A percentile compares a stretch with the other conserved stretches of the same genome.
Conservation (phyloP, 352 stramenopile genomes). For the Globisporangium spinosum region DNA sequence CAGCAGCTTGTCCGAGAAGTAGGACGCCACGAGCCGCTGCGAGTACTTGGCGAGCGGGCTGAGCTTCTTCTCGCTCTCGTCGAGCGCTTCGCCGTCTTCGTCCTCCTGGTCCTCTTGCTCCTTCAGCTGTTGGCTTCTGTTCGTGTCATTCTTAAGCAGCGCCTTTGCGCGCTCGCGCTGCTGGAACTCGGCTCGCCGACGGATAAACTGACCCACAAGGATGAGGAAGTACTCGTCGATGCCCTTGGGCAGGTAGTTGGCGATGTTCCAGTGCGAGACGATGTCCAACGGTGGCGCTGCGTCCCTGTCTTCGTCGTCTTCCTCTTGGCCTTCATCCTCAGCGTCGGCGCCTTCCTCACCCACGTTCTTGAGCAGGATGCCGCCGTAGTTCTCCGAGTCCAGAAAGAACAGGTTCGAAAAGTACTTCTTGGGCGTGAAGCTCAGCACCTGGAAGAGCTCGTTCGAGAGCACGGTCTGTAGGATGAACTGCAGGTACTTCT, state of each 20-base stretch:
- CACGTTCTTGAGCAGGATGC: slow-evolving; percentile 68
- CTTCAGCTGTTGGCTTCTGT: background rate
- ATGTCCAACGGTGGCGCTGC: slow-evolving; percentile 47
- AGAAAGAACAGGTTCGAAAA: slow-evolving; percentile 93
- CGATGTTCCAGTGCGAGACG: slow-evolving; percentile 88
- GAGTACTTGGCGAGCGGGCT: slow-evolving; percentile 68
- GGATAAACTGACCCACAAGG: slow-evolving; percentile 88
- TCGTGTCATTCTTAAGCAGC: slow-evolving; percentile 9
- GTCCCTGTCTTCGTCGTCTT: slow-evolving; percentile 28
- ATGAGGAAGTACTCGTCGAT: slow-evolving; percentile 88
- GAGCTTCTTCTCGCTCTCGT: slow-evolving; percentile 36
- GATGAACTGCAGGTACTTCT: slow-evolving; percentile 95
- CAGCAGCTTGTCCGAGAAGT: slow-evolving; percentile 80
- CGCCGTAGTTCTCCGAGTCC: slow-evolving; percentile 95
- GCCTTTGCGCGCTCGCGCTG: slow-evolving; percentile 25
- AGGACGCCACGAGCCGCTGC: slow-evolving; percentile 59
- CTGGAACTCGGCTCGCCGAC: slow-evolving; percentile 61
- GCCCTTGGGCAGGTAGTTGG: slow-evolving; percentile 77
- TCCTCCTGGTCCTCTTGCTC: slow-evolving; percentile 24
- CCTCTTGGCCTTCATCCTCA: slow-evolving; percentile 25
- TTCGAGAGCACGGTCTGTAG: slow-evolving; percentile 88
- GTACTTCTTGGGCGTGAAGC: slow-evolving; percentile 74
- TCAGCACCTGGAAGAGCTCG: slow-evolving; percentile 81
- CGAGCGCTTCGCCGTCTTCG: slow-evolving; percentile 34
- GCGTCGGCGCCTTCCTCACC: slow-evolving; percentile 17